Base-by-base conservation (phyloP, 352 stramenopile species). In the Pythium biforme region DNA sequence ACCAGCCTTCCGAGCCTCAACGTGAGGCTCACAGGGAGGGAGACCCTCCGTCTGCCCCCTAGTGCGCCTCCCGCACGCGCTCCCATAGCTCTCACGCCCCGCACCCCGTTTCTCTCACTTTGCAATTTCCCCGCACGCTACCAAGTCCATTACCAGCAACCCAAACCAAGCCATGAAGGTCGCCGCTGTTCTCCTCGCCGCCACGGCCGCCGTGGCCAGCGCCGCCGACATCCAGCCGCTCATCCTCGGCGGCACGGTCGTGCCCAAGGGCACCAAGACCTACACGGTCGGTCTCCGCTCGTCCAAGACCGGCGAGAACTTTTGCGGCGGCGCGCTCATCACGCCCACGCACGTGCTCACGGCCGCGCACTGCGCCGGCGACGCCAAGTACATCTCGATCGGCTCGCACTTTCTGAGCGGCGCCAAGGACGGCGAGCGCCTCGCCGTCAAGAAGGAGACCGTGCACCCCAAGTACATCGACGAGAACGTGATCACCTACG, bases 331-430 rank as follows among this genome's bases (percentile, higher is more conserved):
- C 29, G 64, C 59, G 31, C 77, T 89, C 62, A 85, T 88, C 70
- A 60, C 56, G 33, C 69, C 80, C 17, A 76, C 17, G 14, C 71
- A 78, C 46, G 64, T 81, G 17, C 57, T 81, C 14, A 70, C 73
- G 27, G 67, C 74, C n/a, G 77, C 76, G 17, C 75, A 86, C 62
- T 88, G 77, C 59, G 27, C 43, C n/a, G 68, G 66, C 54, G 20
- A 17, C 22, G 76, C 81, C 54, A 63, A 69, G 14, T 84, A 78
- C 68, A 76, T 75, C 19, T 69, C 71, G 2, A 67, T 88, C 29
- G 80, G 80, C 23, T 79, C 78, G 59, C 78, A 86, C 64, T 86
- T 66, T 55, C 46, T 73, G 20, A 79, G 62, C 26, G 77, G 78
- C 46, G 65, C 63, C 4, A 20, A 62, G 2, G 68, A 84, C 47